These are phyloP conservation scores for Calocera cornea DNA, from an alignment of 768 basidiomycete species.

Conservation along the genomic window DNA sequence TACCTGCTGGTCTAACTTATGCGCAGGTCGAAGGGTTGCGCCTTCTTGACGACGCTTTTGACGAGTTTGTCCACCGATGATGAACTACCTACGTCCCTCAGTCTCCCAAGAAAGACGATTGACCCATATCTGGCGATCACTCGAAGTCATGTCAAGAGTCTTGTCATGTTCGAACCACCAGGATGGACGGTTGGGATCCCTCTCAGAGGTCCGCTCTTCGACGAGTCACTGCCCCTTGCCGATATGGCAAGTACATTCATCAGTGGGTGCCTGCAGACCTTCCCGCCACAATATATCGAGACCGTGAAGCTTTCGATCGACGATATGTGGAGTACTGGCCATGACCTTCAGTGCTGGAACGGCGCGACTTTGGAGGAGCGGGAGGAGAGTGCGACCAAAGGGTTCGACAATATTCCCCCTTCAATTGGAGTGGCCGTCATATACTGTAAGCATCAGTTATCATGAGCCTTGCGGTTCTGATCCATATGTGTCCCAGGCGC, in stretches of 20 bases:
- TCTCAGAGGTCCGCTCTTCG: background rate
- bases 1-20: background rate
- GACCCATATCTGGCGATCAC: background rate
- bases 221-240: background rate
- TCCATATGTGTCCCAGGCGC: too few relatives aligned
- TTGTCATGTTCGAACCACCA: background rate
- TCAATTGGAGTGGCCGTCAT: background rate
- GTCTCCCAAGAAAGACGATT: background rate
- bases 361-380: background rate
- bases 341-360: background rate
- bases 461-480: background rate
- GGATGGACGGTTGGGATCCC: background rate
- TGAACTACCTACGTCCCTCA: background rate
- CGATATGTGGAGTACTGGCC: background rate
- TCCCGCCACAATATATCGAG: background rate
- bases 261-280: background rate
- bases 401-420: background rate
- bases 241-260: background rate
- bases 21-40: background rate
- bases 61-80: background rate
- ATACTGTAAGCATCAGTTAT: background rate
- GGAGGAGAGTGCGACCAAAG: background rate
- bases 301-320: background rate
- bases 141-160: background rate
- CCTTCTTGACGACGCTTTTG: background rate